Percentiles rank a stretch among this genome's conserved stretches.
Conservation (phyloP, 495 filamentous ascomycete genomes). For the Copromyces sp. region DNA sequence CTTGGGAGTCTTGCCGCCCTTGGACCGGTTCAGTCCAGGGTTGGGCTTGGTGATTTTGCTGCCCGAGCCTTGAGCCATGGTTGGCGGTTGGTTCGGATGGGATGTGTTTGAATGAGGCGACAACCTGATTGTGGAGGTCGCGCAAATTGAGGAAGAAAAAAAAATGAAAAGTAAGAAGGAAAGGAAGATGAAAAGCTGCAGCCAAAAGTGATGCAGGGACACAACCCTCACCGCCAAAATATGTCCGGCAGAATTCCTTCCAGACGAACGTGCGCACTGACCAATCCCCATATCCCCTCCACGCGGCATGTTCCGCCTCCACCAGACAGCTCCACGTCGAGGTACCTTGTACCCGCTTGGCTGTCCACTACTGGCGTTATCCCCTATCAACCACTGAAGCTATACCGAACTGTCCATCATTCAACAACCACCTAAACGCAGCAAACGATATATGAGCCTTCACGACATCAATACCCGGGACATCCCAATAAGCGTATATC, state of each 20-base stretch:
- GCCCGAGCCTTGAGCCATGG: conserved; percentile 38
- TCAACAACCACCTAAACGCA: background rate
- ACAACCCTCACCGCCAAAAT: background rate
- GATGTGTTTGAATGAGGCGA: background rate
- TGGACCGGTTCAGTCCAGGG: conserved; percentile 19
- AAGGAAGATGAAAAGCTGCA: background rate
- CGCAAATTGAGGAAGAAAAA: background rate
- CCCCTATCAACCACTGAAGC: background rate
- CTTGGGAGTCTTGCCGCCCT: conserved; percentile 16
- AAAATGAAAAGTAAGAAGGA: background rate
- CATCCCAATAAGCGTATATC: background rate
- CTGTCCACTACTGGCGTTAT: background rate
- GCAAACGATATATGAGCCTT: background rate
- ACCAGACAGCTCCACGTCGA: background rate
- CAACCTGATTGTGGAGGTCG: background rate
- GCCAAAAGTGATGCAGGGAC: background rate
- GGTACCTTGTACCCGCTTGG: background rate
- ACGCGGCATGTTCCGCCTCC: background rate
- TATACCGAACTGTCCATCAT: background rate
- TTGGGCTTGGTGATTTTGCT: conserved; percentile 25
- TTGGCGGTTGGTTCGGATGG: background rate
- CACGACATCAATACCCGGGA: background rate
- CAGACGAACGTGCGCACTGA: background rate
- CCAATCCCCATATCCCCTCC: background rate
- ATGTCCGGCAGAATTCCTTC: background rate